Conservation (phyloP, 2,329 filamentous ascomycete species). For the Ophiostoma populinum region DNA sequence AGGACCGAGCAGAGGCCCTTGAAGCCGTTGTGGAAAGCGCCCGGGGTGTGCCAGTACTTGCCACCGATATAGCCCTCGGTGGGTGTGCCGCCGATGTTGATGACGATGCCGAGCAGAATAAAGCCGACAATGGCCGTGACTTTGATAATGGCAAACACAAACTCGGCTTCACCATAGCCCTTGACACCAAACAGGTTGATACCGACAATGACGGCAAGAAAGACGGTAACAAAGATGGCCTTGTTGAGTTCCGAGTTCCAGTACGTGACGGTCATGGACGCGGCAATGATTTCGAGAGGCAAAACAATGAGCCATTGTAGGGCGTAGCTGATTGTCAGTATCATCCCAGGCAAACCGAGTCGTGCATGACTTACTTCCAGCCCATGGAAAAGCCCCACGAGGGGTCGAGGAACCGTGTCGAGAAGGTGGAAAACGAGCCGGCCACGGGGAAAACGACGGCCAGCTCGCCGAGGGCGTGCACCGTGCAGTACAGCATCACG, state of each 20-base stretch:
- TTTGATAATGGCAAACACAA: conserved; percentile 74
- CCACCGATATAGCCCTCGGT: conserved; percentile 64
- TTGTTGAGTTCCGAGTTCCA: conserved; percentile 52
- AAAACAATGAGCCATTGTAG: conserved; percentile 75
- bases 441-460: conserved; percentile 81
- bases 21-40: conserved; percentile 73
- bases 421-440: conserved; percentile 82
- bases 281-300: conserved; percentile 74
- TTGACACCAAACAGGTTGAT: conserved; percentile 85
- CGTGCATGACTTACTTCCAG: conserved; percentile 59
- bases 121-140: conserved; percentile 74
- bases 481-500: conserved; percentile 77
- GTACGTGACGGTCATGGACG: conserved; percentile 67
- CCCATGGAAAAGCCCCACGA: conserved; percentile 94
- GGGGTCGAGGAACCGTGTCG: conserved; percentile 80
- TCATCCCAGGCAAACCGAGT: not conserved
- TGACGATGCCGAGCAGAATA: conserved; percentile 71
- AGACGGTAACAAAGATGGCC: conserved; percentile 68
- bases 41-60: conserved; percentile 58
- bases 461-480: conserved; percentile 82
- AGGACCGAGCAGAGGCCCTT: conserved; percentile 68
- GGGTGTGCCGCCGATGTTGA: conserved; percentile 67
- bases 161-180: conserved; percentile 80
- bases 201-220: conserved; percentile 53
- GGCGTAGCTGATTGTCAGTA: conserved; percentile 46